These are phyloP conservation scores for Fusarium siculi DNA, from an alignment of 2,329 filamentous ascomycete genomes.

Conservation along the genomic window DNA sequence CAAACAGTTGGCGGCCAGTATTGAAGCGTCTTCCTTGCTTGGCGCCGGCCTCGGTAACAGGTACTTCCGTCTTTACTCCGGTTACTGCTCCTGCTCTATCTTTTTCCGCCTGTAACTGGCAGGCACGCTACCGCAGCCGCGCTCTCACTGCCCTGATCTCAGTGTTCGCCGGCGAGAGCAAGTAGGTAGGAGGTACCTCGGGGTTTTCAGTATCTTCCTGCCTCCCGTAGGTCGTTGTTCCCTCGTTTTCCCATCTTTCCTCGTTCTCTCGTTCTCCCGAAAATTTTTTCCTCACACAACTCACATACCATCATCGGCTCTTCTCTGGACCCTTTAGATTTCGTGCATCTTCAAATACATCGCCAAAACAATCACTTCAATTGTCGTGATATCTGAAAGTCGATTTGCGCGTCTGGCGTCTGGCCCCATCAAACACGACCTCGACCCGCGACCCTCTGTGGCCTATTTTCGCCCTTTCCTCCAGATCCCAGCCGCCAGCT, in stretches of 20 bases:
- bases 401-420: conserved; percentile 45
- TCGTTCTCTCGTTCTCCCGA: conserved; percentile 34
- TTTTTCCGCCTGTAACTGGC: conserved; percentile 37
- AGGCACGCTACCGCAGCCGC: conserved; percentile 29
- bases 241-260: conserved; percentile 39
- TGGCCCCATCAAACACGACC: conserved; percentile 45
- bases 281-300: conserved; percentile 38
- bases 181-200: conserved; percentile 34
- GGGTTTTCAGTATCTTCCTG: conserved; percentile 26
- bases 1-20: conserved; percentile 43
- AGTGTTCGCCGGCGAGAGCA: conserved; percentile 17
- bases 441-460: conserved; percentile 42
- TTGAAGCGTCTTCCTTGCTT: conserved; percentile 39
- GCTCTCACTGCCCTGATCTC: conserved; percentile 25
- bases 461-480: conserved; percentile 38
- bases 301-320: conserved; percentile 34
- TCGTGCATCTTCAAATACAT: conserved; percentile 12
- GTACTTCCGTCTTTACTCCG: conserved; percentile 42
- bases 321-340: conserved; percentile 22
- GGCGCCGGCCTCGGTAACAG: conserved; percentile 38
- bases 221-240: conserved; percentile 31
- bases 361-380: conserved; percentile 11
- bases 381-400: conserved; percentile 31
- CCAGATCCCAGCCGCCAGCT: conserved; percentile 45
- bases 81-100: conserved; percentile 25